These are phyloP conservation scores for Globisporangium canariense DNA, from an alignment of 352 stramenopile species.

Conservation along the genomic window DNA sequence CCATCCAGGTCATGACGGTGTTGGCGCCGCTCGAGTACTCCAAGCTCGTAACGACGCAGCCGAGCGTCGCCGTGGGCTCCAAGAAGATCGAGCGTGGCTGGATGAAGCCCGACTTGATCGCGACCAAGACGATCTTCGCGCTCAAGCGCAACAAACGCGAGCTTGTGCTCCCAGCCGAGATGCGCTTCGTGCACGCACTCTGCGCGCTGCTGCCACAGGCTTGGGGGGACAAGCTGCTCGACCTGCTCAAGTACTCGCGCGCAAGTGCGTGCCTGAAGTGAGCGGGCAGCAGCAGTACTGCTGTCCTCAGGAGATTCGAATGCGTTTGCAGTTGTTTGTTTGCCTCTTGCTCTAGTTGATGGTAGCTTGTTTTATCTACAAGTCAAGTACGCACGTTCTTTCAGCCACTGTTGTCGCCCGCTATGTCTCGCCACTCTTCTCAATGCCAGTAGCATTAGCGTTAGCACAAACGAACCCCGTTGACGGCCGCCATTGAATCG, in stretches of 20 bases:
- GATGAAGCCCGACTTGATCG: constrained; percentile 15
- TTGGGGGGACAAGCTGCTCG: constrained; percentile 19
- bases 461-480: too few species aligned
- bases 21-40: constrained; percentile 14
- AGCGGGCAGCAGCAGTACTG: background rate
- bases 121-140: constrained; percentile 8
- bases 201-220: constrained; percentile 15
- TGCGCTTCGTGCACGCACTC: constrained; percentile 10
- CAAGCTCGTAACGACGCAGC: background rate
- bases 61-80: background rate
- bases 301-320: too few species aligned
- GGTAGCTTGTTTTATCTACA: too few species aligned
- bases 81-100: constrained; percentile 15
- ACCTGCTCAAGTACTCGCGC: constrained; percentile 17
- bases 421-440: too few species aligned
- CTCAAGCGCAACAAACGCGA: constrained; percentile 20
- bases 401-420: too few species aligned
- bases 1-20: constrained; percentile 15
- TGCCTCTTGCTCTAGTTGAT: too few species aligned
- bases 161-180: constrained; percentile 12
- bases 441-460: too few species aligned
- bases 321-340: too few species aligned
- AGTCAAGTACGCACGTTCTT: too few species aligned
- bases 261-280: constrained; percentile 2
- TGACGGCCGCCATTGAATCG: too few species aligned